Conservation (phyloP, 371 early-diverging fungal species). For the Mucor plumbeus region DNA sequence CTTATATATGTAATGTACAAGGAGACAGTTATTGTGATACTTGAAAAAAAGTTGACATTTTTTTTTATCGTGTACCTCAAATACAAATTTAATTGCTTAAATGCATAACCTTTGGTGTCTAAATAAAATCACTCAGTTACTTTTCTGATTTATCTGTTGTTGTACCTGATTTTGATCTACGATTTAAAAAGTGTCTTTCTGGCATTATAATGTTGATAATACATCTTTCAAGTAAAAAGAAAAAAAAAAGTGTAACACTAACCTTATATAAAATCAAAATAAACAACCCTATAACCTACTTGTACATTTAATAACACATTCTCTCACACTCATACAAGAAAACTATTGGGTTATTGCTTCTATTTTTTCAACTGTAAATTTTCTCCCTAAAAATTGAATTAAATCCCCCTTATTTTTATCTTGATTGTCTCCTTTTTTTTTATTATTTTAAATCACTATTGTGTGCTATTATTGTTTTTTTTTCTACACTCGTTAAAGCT, state of each 20-base stretch:
- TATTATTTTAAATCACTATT: background rate
- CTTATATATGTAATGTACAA: too few relatives aligned
- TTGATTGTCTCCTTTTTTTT: constrained; percentile 3
- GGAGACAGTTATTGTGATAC: too few relatives aligned
- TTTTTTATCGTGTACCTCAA: too few relatives aligned
- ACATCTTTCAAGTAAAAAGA: too few relatives aligned
- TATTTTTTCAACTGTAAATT: background rate
- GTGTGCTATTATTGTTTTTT: background rate
- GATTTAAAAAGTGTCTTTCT: too few relatives aligned
- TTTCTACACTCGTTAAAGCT: background rate
- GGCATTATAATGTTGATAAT: too few relatives aligned
- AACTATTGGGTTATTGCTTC: background rate
- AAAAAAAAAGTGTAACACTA: background rate
- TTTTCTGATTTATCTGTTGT: too few relatives aligned
- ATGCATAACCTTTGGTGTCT: too few relatives aligned
- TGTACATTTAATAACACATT: background rate
- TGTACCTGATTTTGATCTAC: too few relatives aligned
- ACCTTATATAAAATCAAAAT: background rate
- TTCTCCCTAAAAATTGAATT: constrained; percentile 2
- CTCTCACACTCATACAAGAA: background rate
- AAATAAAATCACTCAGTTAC: too few relatives aligned
- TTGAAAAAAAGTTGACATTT: too few relatives aligned
- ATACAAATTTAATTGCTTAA: too few relatives aligned
- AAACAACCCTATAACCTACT: background rate
- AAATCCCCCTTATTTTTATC: background rate